Evolutionary conservation across 2,329 filamentous ascomycete species (phyloP).

Genomic region (Keithomyces neogunnii): DNA sequence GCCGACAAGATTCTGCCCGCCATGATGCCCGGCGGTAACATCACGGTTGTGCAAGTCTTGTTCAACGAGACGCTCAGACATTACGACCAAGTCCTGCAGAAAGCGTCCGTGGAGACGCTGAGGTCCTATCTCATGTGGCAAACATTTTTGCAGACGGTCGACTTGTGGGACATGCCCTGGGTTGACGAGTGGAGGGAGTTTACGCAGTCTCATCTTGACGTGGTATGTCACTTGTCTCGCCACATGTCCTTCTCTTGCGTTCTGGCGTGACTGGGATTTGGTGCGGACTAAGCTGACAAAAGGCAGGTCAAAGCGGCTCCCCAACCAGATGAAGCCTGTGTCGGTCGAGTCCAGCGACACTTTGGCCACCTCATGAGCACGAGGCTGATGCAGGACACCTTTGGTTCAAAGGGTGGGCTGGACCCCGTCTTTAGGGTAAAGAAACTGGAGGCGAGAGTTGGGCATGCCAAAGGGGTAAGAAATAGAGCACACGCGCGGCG

Average conservation of each 20-base stretch:
- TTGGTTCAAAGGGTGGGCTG: not conserved
- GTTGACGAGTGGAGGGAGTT: not conserved
- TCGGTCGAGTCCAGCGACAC: not conserved
- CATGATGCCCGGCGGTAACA: not conserved
- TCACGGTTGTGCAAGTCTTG: not conserved
- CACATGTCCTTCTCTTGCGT: not conserved
- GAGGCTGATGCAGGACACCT: not conserved
- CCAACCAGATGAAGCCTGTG: not conserved
- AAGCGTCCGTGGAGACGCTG: not conserved
- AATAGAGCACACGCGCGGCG: too few relatives aligned
- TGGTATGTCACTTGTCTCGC: not conserved
- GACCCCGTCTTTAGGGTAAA: not conserved
- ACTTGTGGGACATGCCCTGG: slow-evolving; percentile 5
- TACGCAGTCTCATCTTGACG: not conserved
- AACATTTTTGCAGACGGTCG: slow-evolving; percentile 11
- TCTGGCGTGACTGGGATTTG: not conserved
- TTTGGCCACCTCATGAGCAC: not conserved
- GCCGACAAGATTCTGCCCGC: not conserved
- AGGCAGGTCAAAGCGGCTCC: not conserved
- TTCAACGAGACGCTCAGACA: not conserved
- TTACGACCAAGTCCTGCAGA: not conserved
- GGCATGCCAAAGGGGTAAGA: not conserved
- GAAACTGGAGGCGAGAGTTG: not conserved
- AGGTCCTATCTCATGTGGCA: slow-evolving; percentile 11
- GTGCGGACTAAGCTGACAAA: not conserved